phyloP scores from a whole-genome alignment of 768 basidiomycete species.

The Boletus subparvulus region DNA sequence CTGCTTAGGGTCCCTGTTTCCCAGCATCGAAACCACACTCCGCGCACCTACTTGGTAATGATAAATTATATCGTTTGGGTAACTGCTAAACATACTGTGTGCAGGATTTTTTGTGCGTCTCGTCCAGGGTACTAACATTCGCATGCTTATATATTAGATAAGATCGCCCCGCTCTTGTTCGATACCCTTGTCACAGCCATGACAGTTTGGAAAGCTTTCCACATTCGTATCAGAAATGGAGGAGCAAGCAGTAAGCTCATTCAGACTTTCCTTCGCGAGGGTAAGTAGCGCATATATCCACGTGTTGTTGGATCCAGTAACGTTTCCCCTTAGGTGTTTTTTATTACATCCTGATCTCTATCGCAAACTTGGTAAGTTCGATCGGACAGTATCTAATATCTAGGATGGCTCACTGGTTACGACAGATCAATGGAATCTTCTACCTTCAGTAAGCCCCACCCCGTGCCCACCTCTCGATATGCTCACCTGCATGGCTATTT shows the following conservation, averaged over 20 bases:
- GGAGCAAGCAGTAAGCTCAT: slow-evolving; percentile 77
- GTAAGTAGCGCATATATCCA: slow-evolving; percentile 34
- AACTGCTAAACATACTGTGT: slow-evolving; percentile 7
- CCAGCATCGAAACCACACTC: slow-evolving; percentile 82
- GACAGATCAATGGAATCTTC: slow-evolving; percentile 74
- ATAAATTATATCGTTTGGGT: slow-evolving; percentile 12
- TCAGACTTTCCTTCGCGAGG: slow-evolving; percentile 83
- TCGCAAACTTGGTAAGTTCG: slow-evolving; percentile 64
- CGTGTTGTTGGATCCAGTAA: neutral
- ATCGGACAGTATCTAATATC: neutral
- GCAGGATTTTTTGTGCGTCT: slow-evolving; percentile 58
- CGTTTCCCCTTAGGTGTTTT: slow-evolving; percentile 53
- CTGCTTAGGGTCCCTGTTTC: slow-evolving; percentile 69
- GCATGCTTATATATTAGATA: slow-evolving; percentile 27
- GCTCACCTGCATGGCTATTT: slow-evolving; percentile 10
- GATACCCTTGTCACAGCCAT: slow-evolving; percentile 79
- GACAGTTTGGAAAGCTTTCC: slow-evolving; percentile 78
- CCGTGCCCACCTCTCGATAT: neutral
- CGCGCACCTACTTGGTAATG: slow-evolving; percentile 71
- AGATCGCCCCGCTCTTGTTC: slow-evolving; percentile 78
- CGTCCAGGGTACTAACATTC: neutral
- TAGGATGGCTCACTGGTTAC: slow-evolving; percentile 1
- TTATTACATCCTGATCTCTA: slow-evolving; percentile 83
- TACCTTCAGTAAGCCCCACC: slow-evolving; percentile 63
- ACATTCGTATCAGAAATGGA: slow-evolving; percentile 71